Evolutionary conservation across 2,329 filamentous ascomycete genomes (phyloP), one percentile per base, ranked within the genome.

Genomic region (Phyllachora maydis): DNA sequence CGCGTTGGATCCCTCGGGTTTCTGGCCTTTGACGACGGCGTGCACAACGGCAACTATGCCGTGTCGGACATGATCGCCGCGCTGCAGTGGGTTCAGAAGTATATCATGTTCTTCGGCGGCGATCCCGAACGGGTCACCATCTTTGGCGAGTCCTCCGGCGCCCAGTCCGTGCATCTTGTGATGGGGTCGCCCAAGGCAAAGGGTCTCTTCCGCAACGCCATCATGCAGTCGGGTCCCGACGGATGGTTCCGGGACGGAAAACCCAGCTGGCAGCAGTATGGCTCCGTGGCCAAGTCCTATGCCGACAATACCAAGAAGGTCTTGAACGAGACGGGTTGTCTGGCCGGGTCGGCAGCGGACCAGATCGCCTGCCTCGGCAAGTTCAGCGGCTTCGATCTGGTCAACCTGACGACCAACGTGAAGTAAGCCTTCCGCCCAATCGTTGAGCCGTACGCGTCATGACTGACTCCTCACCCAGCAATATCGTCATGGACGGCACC

Each of bases 31-130:
- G 31, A 38, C 22, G 41, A 49, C 29, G 43, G 44, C 9, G 34
- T 45, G 4, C 33, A 47, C 22, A 44, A 42, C 5, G 50, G 50
- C 24, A 54, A 55, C 32, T 51, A 54, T 26, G 49, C 42, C 4
- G 28, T 56, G 2, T 43, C 41, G 4, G 50, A 56, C 29, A 43
- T 47, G 30, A 42, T 47, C 14, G 40, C 40, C 3, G 50, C 45
- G 0, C 35, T 52, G 4, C 37, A 49, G 16, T 54, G 50, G 50
- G 35, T 52, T 5, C 37, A 39, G 19, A 38, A 40, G 22, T 43
- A 54, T 27, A 46, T 52, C 29, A 25, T 26, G 18, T 34, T 32
- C 25, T 39, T 42, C 23, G 41, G 40, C 14, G 41, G 39, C 6
- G 41, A 49, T 23, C 40, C 42, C 14, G 29, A 38, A 13, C 28